A percentile compares a stretch with the other conserved stretches of the same genome.
phyloP scores from a whole-genome alignment of 768 basidiomycete genomes.

The Fistulinella prunicolor region DNA sequence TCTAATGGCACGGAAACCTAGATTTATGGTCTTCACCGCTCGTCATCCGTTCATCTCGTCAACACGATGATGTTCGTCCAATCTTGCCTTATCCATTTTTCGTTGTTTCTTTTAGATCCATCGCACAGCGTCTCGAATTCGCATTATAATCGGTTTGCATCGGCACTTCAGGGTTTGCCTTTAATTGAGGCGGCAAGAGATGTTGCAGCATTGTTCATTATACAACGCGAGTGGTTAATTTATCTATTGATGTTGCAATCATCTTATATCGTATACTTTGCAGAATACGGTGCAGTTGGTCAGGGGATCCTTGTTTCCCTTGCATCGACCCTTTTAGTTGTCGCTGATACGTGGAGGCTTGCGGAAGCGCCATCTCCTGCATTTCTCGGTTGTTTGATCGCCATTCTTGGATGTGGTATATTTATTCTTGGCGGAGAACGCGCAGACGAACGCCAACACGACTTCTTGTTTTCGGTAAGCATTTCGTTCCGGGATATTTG shows the following conservation, averaged over 20 bases:
- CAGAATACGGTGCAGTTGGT: slow-evolving; percentile 31
- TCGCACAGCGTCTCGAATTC: slow-evolving; percentile 3
- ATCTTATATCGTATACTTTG: neutral
- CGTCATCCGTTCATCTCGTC: slow-evolving; percentile 18
- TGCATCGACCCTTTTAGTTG: slow-evolving; percentile 6
- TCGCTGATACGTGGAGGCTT: slow-evolving; percentile 7
- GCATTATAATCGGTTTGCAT: slow-evolving; percentile 4
- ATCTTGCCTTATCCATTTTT: slow-evolving; percentile 17
- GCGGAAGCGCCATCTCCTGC: slow-evolving; percentile 7
- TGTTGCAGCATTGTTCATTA: slow-evolving; percentile 18
- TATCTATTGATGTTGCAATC: neutral
- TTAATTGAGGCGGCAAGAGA: slow-evolving; percentile 19
- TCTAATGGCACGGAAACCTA: slow-evolving; percentile 6
- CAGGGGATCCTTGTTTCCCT: slow-evolving; percentile 21
- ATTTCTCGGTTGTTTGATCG: slow-evolving; percentile 17
- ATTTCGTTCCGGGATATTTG: neutral
- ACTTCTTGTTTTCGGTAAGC: slow-evolving; percentile 15
- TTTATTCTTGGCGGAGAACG: neutral
- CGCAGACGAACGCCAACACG: neutral
- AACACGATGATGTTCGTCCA: slow-evolving; percentile 25
- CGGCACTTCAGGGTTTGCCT: slow-evolving; percentile 9
- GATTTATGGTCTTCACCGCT: slow-evolving; percentile 23
- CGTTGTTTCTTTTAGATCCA: slow-evolving; percentile 11
- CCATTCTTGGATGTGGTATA: slow-evolving; percentile 8
- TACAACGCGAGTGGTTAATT: slow-evolving; percentile 21